Conservation (phyloP, 345 rosid genomes). For the Citrus glauca region DNA sequence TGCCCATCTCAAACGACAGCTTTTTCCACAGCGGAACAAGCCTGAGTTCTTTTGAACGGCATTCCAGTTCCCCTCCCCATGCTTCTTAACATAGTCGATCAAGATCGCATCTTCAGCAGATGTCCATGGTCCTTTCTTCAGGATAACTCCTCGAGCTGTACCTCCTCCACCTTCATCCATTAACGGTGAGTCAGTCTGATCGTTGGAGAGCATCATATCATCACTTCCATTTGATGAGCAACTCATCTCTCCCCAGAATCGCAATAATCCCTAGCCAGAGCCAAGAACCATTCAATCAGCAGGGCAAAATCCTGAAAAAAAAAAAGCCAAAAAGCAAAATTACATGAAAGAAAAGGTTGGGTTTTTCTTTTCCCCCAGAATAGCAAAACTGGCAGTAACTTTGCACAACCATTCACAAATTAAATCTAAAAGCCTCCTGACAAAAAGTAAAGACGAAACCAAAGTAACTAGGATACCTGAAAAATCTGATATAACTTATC, state of each 20-base stretch:
- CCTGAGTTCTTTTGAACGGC: conserved; percentile 89
- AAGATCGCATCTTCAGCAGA: conserved; percentile 89
- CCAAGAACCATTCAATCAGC: conserved; percentile 37
- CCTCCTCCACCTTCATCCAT: conserved; percentile 45
- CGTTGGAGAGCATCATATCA: conserved; percentile 48
- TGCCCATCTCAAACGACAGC: conserved; percentile 98
- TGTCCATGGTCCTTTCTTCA: conserved; percentile 99
- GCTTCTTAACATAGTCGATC: conserved; percentile 86
- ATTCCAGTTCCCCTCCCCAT: conserved; percentile 98
- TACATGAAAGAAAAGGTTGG: neutral
- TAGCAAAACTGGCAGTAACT: conserved; percentile 1
- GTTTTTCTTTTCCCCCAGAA: neutral
- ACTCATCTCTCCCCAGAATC: conserved; percentile 63
- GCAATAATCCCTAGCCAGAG: conserved; percentile 29
- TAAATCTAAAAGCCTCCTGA: neutral
- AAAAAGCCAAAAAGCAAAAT: conserved; percentile 13
- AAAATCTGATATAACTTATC: neutral
- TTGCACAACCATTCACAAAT: conserved; percentile 12
- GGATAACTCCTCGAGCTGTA: conserved; percentile 38
- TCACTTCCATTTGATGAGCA: conserved; percentile 53
- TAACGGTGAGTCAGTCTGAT: conserved; percentile 54
- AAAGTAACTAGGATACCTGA: neutral
- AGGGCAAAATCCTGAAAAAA: conserved; percentile 33
- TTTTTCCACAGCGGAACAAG: conserved; percentile 90
- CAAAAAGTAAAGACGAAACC: conserved; percentile 3